Conservation (phyloP, 179 eudicot species). For the Sideroxylon spinosum region DNA sequence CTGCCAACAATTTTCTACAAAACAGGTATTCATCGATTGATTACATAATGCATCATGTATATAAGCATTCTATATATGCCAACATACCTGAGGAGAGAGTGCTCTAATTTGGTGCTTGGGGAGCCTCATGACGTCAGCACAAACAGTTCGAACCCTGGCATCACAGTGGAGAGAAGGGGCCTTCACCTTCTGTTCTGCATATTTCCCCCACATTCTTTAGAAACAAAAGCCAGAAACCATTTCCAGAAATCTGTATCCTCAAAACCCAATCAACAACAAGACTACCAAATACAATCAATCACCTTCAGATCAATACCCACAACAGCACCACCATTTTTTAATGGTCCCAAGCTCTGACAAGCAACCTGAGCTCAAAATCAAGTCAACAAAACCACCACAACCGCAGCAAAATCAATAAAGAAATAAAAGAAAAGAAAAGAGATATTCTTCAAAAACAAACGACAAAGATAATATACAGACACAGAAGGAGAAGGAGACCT, state of each 20-base stretch:
- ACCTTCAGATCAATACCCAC: conserved; percentile 91
- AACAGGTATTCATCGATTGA: too few species aligned
- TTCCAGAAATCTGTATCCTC: not conserved
- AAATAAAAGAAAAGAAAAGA: conserved; percentile 14
- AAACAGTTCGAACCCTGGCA: conserved; percentile 72
- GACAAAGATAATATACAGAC: not conserved
- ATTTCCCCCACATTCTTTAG: conserved; percentile 15
- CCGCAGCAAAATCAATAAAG: not conserved
- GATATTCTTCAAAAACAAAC: not conserved
- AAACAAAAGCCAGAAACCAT: conserved; percentile 18
- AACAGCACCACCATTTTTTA: conserved; percentile 69
- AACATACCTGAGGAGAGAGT: conserved; percentile 69
- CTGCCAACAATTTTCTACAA: not conserved
- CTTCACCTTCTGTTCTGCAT: conserved; percentile 87
- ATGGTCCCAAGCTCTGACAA: conserved; percentile 86
- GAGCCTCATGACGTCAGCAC: conserved; percentile 70
- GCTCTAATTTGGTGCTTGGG: conserved; percentile 55
- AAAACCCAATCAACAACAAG: not conserved
- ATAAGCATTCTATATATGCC: too few species aligned
- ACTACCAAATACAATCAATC: not conserved
- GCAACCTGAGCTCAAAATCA: conserved; percentile 55
- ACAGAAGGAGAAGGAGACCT: conserved; percentile 35
- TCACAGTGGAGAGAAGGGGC: conserved; percentile 79
- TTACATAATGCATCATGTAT: not conserved
- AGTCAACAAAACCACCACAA: not conserved